phyloP scores from a whole-genome alignment of 2,329 filamentous ascomycete genomes.

The Neopestalotiopsis clavispora region DNA sequence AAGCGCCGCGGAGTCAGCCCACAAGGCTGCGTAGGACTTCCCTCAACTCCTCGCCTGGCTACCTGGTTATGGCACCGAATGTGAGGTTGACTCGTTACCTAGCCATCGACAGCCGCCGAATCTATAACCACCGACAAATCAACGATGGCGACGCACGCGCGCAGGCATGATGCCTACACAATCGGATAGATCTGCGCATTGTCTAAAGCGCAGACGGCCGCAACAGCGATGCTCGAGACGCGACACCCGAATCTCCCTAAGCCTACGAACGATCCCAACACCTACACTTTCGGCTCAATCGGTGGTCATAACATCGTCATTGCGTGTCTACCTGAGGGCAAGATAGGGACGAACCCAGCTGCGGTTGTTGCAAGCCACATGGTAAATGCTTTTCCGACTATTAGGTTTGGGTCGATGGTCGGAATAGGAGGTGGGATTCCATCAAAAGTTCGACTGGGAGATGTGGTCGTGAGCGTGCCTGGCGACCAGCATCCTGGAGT shows the following conservation, averaged over 20 bases:
- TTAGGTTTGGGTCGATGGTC: conserved; percentile 37
- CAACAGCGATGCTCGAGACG: conserved; percentile 47
- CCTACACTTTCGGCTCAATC: conserved; percentile 38
- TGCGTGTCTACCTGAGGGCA: conserved; percentile 30
- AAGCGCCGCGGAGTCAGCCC: too few species aligned
- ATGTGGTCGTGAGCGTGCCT: conserved; percentile 34
- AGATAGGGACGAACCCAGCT: conserved; percentile 31
- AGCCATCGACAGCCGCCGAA: too few species aligned
- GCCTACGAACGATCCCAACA: conserved; percentile 28
- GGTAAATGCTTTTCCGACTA: conserved; percentile 30
- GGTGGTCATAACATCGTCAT: conserved; percentile 42
- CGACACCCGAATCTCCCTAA: conserved; percentile 33
- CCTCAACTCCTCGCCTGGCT: too few species aligned
- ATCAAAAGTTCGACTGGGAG: conserved; percentile 31
- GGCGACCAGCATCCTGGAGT: too few species aligned
- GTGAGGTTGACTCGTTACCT: too few species aligned
- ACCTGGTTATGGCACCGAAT: too few species aligned
- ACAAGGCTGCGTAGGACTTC: too few species aligned
- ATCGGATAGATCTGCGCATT: conserved; percentile 52
- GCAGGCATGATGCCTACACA: too few species aligned
- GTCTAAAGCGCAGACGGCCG: conserved; percentile 37
- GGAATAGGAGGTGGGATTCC: conserved; percentile 37
- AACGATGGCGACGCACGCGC: too few species aligned
- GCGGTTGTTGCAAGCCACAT: conserved; percentile 31
- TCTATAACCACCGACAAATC: too few species aligned